Percentiles rank a stretch among this genome's conserved stretches.
Conservation (phyloP, 2,329 filamentous ascomycete species). For the Onygenales sp. region DNA sequence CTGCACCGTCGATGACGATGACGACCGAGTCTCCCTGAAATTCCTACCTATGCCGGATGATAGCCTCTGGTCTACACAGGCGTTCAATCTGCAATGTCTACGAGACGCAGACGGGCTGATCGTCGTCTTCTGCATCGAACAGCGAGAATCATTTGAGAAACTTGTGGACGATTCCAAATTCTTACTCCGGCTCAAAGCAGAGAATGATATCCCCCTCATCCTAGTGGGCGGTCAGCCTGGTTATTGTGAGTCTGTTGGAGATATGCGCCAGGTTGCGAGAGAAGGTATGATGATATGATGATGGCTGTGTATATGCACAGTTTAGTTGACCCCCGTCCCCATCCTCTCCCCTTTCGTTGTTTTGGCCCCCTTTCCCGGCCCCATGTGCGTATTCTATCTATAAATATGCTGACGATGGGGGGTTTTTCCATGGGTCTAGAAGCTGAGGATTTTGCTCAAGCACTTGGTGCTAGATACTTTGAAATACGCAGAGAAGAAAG, state of each 20-base stretch:
- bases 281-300: background rate
- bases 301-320: background rate
- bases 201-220: background rate
- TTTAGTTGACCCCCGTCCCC: too few relatives aligned
- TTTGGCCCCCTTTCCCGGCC: background rate
- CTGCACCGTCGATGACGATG: background rate
- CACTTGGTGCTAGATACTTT: background rate
- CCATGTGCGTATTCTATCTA: background rate
- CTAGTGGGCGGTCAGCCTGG: background rate
- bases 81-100: background rate
- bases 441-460: conserved; percentile 1
- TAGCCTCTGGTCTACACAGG: background rate
- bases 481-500: background rate
- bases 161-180: background rate
- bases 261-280: background rate
- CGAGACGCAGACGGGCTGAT: background rate
- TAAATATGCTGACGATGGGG: background rate
- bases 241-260: background rate
- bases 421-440: background rate
- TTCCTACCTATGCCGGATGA: background rate
- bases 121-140: background rate
- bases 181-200: background rate
- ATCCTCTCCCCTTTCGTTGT: too few relatives aligned
- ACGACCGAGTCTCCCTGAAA: background rate
- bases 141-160: background rate